Evolutionary conservation across 2,329 filamentous ascomycete genomes (phyloP).

Genomic region (Herpomyces periplanetae): DNA sequence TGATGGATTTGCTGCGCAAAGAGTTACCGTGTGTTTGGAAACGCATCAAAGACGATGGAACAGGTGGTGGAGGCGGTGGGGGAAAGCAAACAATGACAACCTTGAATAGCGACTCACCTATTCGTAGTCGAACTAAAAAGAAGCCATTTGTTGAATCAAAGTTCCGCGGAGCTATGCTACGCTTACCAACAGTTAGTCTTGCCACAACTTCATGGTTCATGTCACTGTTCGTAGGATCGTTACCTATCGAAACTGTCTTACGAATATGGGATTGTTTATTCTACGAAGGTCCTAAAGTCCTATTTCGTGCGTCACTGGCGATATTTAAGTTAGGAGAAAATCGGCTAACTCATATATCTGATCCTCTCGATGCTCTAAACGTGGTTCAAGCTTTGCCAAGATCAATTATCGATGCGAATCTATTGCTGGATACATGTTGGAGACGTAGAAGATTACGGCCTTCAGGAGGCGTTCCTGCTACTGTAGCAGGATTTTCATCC

Average conservation of each 20-base stretch:
- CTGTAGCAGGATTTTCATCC: no score
- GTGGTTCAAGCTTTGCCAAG: conserved; percentile 60
- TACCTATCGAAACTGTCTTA: conserved; percentile 63
- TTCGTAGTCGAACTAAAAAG: no score
- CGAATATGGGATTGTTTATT: conserved; percentile 88
- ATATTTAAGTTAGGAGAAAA: conserved; percentile 61
- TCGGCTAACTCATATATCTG: conserved; percentile 35
- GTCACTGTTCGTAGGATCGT: conserved; percentile 69
- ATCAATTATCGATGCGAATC: conserved; percentile 39
- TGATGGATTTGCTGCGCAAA: conserved; percentile 56
- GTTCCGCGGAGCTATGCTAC: conserved; percentile 9
- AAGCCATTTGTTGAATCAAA: no score
- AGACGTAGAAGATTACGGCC: conserved; percentile 31
- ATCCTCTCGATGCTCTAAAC: conserved; percentile 68
- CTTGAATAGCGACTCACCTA: no score
- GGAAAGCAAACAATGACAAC: conserved; percentile 9
- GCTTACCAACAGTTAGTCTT: conserved; percentile 55
- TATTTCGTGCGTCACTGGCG: conserved; percentile 61
- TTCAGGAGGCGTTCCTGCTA: no score
- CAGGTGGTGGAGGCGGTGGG: conserved; percentile 9
- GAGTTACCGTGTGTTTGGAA: conserved; percentile 46
- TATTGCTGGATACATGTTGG: conserved; percentile 44
- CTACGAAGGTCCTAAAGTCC: conserved; percentile 67
- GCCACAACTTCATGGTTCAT: conserved; percentile 93
- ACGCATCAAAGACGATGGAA: conserved; percentile 45